phyloP scores from a whole-genome alignment of 2,329 filamentous ascomycete genomes.

The Plectosphaerella sp. region DNA sequence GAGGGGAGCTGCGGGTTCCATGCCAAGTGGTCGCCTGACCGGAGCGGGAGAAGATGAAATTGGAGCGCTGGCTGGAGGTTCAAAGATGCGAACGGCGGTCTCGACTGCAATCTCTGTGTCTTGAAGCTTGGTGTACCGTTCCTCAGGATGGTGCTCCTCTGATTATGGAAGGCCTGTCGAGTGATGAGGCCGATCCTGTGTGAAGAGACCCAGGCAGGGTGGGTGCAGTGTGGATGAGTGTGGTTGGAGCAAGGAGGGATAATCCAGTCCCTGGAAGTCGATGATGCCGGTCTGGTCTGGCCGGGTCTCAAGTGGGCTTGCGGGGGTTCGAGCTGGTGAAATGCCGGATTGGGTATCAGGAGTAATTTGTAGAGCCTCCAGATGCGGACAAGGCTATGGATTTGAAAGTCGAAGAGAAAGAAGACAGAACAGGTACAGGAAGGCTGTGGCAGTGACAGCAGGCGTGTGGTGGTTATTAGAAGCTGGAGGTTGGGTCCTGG shows the following conservation, averaged over 20 bases:
- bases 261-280: too few species aligned
- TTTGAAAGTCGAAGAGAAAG: neutral
- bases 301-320: neutral
- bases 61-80: neutral
- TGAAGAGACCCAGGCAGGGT: neutral
- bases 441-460: neutral
- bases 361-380: neutral
- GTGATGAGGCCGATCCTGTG: neutral
- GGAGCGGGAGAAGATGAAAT: neutral
- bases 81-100: too few species aligned
- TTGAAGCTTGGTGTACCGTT: too few species aligned
- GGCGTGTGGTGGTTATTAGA: constrained; percentile 1
- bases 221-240: neutral
- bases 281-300: neutral
- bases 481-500: neutral
- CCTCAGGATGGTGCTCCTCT: too few species aligned
- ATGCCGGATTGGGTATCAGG: neutral
- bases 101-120: too few species aligned
- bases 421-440: neutral
- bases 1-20: constrained; percentile 35
- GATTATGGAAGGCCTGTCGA: neutral
- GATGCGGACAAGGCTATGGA: neutral
- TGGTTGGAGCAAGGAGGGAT: neutral
- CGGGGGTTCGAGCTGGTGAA: neutral
- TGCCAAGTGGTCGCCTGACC: constrained; percentile 9